A percentile compares a stretch with the other conserved stretches of the same genome.
phyloP scores from a whole-genome alignment of 257 asterid species.

The Haberlea rhodopensis region DNA sequence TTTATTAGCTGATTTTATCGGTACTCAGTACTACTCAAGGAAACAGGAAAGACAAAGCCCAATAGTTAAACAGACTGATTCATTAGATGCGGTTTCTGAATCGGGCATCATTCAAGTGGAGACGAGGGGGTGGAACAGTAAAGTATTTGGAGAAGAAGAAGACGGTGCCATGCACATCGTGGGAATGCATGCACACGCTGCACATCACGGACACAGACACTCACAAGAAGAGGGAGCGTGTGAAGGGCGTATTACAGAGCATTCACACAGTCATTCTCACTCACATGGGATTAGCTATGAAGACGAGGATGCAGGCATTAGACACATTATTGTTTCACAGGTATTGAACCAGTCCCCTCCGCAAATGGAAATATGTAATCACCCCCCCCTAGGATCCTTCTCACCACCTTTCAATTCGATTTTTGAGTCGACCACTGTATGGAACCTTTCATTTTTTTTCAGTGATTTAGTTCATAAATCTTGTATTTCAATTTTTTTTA shows the following conservation, averaged over 20 bases:
- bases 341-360: too few relatives aligned
- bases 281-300: slow-evolving; percentile 40
- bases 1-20: too few relatives aligned
- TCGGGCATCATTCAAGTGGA: slow-evolving; percentile 55
- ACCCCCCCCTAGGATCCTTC: too few relatives aligned
- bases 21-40: slow-evolving; percentile 88
- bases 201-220: slow-evolving; percentile 81
- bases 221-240: too few relatives aligned
- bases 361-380: too few relatives aligned
- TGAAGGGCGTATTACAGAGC: slow-evolving; percentile 36
- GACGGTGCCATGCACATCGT: slow-evolving; percentile 86
- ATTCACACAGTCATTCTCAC: slow-evolving; percentile 58
- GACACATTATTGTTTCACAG: slow-evolving; percentile 92
- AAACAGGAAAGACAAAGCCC: slow-evolving; percentile 59
- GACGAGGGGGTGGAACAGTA: slow-evolving; percentile 33
- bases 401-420: too few relatives aligned
- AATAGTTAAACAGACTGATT: slow-evolving; percentile 30
- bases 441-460: too few relatives aligned
- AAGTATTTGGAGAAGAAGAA: slow-evolving; percentile 79
- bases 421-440: too few relatives aligned
- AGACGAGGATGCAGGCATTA: slow-evolving; percentile 59
- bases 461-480: too few relatives aligned
- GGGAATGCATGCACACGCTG: slow-evolving; percentile 88
- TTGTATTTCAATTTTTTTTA: too few relatives aligned
- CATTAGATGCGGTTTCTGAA: slow-evolving; percentile 44